Conservation (phyloP, 805 yeast species). For the Alloascoidea hylecoeti region DNA sequence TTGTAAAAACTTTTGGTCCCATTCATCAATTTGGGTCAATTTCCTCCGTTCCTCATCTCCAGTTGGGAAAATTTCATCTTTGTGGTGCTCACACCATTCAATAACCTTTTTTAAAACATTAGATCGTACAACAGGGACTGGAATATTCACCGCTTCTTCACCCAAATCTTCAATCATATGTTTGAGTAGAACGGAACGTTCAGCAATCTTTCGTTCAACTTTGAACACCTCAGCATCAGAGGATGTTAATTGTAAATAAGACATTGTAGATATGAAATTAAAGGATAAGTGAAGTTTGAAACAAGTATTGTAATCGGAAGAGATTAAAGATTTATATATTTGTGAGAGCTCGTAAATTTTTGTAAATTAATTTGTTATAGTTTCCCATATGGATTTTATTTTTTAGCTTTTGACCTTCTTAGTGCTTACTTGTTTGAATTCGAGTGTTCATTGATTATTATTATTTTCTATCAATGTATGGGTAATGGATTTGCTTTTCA, state of each 20-base stretch:
- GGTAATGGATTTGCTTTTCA: no score
- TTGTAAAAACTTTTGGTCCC: conserved; percentile 90
- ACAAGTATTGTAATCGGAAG: no score
- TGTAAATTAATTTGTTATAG: no score
- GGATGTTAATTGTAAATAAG: conserved; percentile 31
- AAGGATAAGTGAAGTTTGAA: no score
- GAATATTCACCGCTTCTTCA: conserved; percentile 62
- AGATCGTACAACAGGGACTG: conserved; percentile 82
- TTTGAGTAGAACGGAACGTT: conserved; percentile 71
- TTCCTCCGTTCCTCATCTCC: conserved; percentile 50
- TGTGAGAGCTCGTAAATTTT: no score
- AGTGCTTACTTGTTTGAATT: no score
- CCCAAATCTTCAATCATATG: conserved; percentile 62
- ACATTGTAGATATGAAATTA: no score
- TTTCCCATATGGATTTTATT: no score
- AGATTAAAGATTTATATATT: no score
- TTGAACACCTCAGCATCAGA: conserved; percentile 72
- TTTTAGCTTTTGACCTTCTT: no score
- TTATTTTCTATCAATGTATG: no score
- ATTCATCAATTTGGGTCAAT: conserved; percentile 84
- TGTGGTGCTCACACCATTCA: conserved; percentile 95
- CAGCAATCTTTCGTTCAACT: conserved; percentile 73
- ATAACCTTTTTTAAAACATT: conserved; percentile 81
- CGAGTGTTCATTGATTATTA: no score
- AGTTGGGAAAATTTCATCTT: conserved; percentile 52